Base-by-base conservation (phyloP, 1,284 basidiomycete genomes). In the Puccinia hordei region DNA sequence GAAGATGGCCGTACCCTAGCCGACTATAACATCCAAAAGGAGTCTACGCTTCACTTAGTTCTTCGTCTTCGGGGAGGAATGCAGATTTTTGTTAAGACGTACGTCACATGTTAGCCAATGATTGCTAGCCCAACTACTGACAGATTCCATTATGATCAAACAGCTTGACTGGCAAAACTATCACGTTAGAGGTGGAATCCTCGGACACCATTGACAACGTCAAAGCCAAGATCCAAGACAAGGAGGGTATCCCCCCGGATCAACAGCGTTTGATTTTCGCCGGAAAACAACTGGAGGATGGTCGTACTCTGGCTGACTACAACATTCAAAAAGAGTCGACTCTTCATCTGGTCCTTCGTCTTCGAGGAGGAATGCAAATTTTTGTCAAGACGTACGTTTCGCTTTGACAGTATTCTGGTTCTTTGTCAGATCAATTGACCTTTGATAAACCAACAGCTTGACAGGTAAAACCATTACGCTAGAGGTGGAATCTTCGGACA, bases 271-370 rank as follows among this genome's bases (percentile, higher is more conserved):
- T 87, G 63, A 87, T 87, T 82, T 87, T 87, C 77, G 86, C 87
- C 55, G 87, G 87, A 61, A 87, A 87, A 83, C 87, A 87, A 83
- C 84, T 87, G 53, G 86, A 86, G 82, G 86, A 87, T 80, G 86
- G 87, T 1, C 78, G 78, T 19, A 72, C 81, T 66, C 66, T 83
- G 82, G 85, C 85, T 81, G 93, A 95, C 88, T 95, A 96, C 89
- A 94, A 92, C 90, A 98, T 98, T 85, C 96, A 94, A 88, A 94
- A 94, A 89, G 93, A 94, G 88, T 92, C 91, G 51, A 99, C 96
- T 81, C 92, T 99, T 82, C 95, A 99, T 88, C 88, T 98, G 82
- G 96, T 99, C 82, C 91, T 98, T 82, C 91, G 93, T 86, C 89
- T 91, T 65, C 89, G 90, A 89, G 84, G 93, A 87, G 93, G 93